Percentiles rank a stretch among this genome's conserved stretches.
Evolutionary conservation across 2,329 filamentous ascomycete species (phyloP).

Genomic region (Aaosphaeria pasadenensis): DNA sequence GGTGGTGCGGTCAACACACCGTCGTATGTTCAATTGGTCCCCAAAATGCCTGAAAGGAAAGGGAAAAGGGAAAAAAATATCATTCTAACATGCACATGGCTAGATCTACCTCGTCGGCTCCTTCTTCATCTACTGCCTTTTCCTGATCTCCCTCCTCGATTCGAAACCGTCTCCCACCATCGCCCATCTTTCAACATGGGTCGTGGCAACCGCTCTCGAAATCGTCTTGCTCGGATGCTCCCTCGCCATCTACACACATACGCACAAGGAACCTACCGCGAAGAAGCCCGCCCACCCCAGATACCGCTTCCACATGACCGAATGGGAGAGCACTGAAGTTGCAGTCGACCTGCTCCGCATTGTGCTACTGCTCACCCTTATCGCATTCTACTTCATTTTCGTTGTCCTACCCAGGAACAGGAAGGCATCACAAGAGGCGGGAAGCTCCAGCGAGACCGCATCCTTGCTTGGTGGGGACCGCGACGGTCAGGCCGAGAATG

Average conservation of each 20-base stretch:
- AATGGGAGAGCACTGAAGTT: conserved; percentile 66
- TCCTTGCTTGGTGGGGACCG: conserved; percentile 56
- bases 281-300: conserved; percentile 7
- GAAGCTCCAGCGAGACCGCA: conserved; percentile 54
- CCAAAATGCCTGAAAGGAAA: neutral
- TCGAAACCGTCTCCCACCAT: conserved; percentile 75
- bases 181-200: conserved; percentile 79
- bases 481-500: conserved; percentile 45
- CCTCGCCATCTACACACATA: conserved; percentile 63
- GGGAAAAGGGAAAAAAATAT: neutral
- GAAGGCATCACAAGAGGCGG: conserved; percentile 15
- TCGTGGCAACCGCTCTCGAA: conserved; percentile 69
- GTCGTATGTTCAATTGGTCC: conserved; percentile 56
- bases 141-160: conserved; percentile 84
- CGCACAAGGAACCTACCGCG: conserved; percentile 63
- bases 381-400: conserved; percentile 58
- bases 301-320: conserved; percentile 41
- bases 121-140: conserved; percentile 82
- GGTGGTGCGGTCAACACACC: conserved; percentile 79
- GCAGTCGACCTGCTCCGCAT: conserved; percentile 67
- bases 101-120: conserved; percentile 83
- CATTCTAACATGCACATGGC: neutral
- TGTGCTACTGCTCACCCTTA: conserved; percentile 59
- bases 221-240: conserved; percentile 67
- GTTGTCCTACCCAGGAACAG: conserved; percentile 36